Base-by-base conservation (phyloP, 202 grass and related monocot genomes). In the Panicum hallii region DNA sequence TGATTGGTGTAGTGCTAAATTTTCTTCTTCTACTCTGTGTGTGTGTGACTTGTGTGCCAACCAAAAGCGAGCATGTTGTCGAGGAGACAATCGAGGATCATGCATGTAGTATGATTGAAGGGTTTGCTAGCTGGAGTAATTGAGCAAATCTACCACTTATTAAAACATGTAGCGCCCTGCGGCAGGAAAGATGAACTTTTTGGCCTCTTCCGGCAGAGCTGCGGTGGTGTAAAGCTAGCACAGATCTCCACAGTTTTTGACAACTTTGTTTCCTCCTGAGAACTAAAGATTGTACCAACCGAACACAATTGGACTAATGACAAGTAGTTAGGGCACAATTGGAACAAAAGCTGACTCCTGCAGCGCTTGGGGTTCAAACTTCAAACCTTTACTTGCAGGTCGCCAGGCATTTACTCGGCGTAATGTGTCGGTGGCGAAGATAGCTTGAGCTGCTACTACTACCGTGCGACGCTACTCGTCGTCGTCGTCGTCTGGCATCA, bases 51-150 rank as follows among this genome's bases (percentile, higher is more conserved):
- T 11, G n/a, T 44, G 36, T 41, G 14, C 11, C n/a, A 57, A 56
- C 49, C 44, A 56, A 70, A 70, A 42, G 64, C 38, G 5, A 62
- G 19, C 14, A 20, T 3, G 11, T 6, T 36, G 72, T 44, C 26
- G 45, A 17, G 46, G 46, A 48, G 46, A 45, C 36, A 41, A 45
- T 9, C n/a, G 17, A 76, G 77, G 63, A 63, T 45, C 82, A 70
- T 86, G 78, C 72, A 62, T 19, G 40, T 26, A 55, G 17, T 71
- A 82, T 86, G 72, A 86, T 78, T 57, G 57, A 50, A 23, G 60
- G 79, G 67, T 83, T 83, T 65, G 71, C 78, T 83, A 41, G 71
- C 71, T 65, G 26, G 71, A 9, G 15, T 47, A 63, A n/a, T 28
- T 34, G n/a, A 36, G 44, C 76, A 61, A 68, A 52, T 20, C 62